These are phyloP conservation scores for Cantharellus anzutake DNA, from an alignment of 768 basidiomycete species.

Conservation along the genomic window DNA sequence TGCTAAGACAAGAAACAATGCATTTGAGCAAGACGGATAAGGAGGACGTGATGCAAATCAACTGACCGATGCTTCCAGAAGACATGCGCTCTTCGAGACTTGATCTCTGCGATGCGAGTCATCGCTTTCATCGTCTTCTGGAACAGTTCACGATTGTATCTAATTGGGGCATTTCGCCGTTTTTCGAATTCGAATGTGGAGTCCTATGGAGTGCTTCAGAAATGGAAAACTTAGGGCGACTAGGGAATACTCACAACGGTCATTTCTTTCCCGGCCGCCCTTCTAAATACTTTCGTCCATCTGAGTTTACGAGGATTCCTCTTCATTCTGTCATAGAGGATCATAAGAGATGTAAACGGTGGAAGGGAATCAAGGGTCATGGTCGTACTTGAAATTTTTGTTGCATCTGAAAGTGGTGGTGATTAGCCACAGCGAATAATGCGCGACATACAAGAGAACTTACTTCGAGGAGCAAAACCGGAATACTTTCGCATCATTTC, in stretches of 20 bases:
- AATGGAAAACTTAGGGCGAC: neutral
- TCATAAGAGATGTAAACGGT: neutral
- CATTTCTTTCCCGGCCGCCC: slow-evolving; percentile 99
- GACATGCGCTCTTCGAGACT: slow-evolving; percentile 68
- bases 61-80: slow-evolving; percentile 74
- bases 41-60: neutral
- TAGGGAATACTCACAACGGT: slow-evolving; percentile 52
- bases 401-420: slow-evolving; percentile 46
- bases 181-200: slow-evolving; percentile 99
- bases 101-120: slow-evolving; percentile 88
- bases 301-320: slow-evolving; percentile 96
- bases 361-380: neutral
- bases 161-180: slow-evolving; percentile 88
- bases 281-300: slow-evolving; percentile 99
- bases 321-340: slow-evolving; percentile 57
- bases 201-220: slow-evolving; percentile 35
- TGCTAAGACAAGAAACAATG: slow-evolving; percentile 4
- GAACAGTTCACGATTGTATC: slow-evolving; percentile 88
- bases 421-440: slow-evolving; percentile 5
- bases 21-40: neutral
- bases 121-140: slow-evolving; percentile 91
- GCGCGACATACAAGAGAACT: slow-evolving; percentile 12
- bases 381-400: slow-evolving; percentile 91
- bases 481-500: slow-evolving; percentile 97
- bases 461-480: slow-evolving; percentile 96